A percentile compares a stretch with the other conserved stretches of the same genome.
Evolutionary conservation across 768 basidiomycete species (phyloP).

Genomic region (Ramaria sp.): DNA sequence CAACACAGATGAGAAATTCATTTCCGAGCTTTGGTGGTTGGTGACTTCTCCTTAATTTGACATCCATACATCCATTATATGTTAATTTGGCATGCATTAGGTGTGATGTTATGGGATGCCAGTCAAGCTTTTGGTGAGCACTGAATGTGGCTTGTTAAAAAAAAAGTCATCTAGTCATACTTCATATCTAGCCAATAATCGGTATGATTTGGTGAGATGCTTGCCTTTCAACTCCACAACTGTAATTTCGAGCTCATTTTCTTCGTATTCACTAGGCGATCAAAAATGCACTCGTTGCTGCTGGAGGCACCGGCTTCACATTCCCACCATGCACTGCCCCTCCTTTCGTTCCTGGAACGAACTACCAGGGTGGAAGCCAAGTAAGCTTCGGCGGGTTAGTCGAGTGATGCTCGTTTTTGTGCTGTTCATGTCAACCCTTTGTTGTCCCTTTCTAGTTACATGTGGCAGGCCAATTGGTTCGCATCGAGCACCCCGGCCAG

Average conservation of each 20-base stretch:
- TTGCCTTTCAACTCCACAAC: neutral
- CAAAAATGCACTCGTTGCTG: slow-evolving; percentile 45
- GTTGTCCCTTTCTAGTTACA: slow-evolving; percentile 35
- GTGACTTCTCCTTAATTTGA: no score
- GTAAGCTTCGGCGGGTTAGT: slow-evolving; percentile 48
- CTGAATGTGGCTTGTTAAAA: neutral
- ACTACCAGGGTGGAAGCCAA: slow-evolving; percentile 38
- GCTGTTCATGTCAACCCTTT: neutral
- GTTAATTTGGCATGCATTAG: no score
- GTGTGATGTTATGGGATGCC: slow-evolving; percentile 38
- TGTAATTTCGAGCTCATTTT: neutral
- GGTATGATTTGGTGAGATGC: slow-evolving; percentile 33
- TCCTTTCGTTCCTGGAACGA: slow-evolving; percentile 36
- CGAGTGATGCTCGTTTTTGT: neutral
- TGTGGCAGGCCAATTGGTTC: slow-evolving; percentile 61
- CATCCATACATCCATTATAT: no score
- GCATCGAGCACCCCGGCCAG: slow-evolving; percentile 35
- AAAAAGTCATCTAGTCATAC: neutral
- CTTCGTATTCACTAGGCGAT: slow-evolving; percentile 24
- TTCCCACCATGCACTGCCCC: slow-evolving; percentile 47
- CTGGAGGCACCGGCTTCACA: slow-evolving; percentile 60
- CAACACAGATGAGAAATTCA: slow-evolving; percentile 38
- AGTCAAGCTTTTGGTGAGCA: slow-evolving; percentile 32
- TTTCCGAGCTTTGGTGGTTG: slow-evolving; percentile 55
- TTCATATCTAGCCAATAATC: slow-evolving; percentile 34